phyloP scores from a whole-genome alignment of 805 yeast genomes.

The Hanseniaspora pseudoguilliermondii region DNA sequence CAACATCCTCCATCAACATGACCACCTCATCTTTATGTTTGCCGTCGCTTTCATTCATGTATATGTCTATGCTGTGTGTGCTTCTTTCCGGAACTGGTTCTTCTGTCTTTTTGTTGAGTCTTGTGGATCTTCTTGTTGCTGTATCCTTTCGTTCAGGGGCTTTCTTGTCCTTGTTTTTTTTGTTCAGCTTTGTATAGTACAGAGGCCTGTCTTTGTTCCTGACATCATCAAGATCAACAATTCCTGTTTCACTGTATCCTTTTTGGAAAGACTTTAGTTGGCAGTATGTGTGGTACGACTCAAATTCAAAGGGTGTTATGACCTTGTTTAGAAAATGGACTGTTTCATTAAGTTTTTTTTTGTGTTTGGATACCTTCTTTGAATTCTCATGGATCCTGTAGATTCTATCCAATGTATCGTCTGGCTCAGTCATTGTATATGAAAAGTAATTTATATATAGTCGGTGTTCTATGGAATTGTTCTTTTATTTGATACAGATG shows the following conservation, averaged over 20 bases:
- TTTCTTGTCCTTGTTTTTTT: slow-evolving; percentile 13
- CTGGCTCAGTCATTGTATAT: neutral
- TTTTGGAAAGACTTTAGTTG: slow-evolving; percentile 21
- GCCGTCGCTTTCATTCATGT: slow-evolving; percentile 3
- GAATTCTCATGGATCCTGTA: neutral
- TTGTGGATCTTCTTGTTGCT: slow-evolving; percentile 19
- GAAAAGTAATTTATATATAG: neutral
- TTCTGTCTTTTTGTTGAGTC: slow-evolving; percentile 18
- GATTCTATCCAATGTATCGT: neutral
- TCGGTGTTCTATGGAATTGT: neutral
- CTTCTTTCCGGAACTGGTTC: slow-evolving; percentile 3
- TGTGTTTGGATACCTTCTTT: slow-evolving; percentile 7
- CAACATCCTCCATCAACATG: slow-evolving; percentile 24
- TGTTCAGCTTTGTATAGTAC: slow-evolving; percentile 20
- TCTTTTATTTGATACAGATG: too few species aligned
- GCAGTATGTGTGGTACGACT: slow-evolving; percentile 25
- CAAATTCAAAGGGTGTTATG: slow-evolving; percentile 25
- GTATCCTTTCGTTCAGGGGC: neutral
- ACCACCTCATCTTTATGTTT: slow-evolving; percentile 16
- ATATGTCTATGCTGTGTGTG: neutral
- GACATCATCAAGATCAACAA: slow-evolving; percentile 22
- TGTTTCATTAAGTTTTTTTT: slow-evolving; percentile 14
- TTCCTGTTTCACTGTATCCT: slow-evolving; percentile 26
- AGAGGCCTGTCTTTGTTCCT: slow-evolving; percentile 22
- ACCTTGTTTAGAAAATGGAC: slow-evolving; percentile 14